Evolutionary conservation across 495 filamentous ascomycete species (phyloP).

Genomic region (Penicillium subrubescens): DNA sequence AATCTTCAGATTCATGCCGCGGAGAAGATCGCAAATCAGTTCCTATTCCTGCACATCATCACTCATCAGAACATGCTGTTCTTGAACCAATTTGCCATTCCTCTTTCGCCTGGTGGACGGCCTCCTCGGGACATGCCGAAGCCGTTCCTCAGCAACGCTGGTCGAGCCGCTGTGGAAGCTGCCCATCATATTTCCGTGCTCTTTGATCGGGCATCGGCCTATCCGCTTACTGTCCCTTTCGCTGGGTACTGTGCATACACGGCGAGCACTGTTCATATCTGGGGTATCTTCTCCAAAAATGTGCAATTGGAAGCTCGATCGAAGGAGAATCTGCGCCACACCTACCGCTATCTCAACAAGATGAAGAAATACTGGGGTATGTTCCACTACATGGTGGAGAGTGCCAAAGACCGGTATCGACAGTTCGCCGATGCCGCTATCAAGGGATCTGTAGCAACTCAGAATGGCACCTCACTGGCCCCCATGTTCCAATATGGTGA

Average conservation of each 20-base stretch:
- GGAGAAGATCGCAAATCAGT: constrained; percentile 85
- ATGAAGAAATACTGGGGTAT: constrained; percentile 98
- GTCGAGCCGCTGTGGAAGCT: constrained; percentile 77
- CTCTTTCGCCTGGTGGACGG: constrained; percentile 64
- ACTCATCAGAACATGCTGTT: constrained; percentile 89
- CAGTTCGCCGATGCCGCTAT: constrained; percentile 78
- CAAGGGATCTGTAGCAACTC: constrained; percentile 47
- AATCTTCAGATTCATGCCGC: constrained; percentile 85
- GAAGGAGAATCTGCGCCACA: constrained; percentile 84
- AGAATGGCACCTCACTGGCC: constrained; percentile 52
- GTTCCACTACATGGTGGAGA: constrained; percentile 95
- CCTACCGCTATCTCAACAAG: constrained; percentile 85
- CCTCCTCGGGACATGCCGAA: constrained; percentile 77
- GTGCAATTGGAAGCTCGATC: constrained; percentile 70
- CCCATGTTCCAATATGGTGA: constrained; percentile 94
- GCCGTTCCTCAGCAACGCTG: constrained; percentile 75
- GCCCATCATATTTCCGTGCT: constrained; percentile 87
- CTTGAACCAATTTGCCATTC: constrained; percentile 84
- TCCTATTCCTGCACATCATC: constrained; percentile 90
- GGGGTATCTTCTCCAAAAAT: constrained; percentile 86
- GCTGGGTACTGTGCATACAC: constrained; percentile 93
- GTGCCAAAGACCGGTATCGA: constrained; percentile 85
- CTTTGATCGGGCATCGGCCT: constrained; percentile 74
- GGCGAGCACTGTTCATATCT: constrained; percentile 89
- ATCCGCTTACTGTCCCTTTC: constrained; percentile 86